phyloP scores from a whole-genome alignment of 2,329 filamentous ascomycete genomes.

The Pseudomassariella vexata region DNA sequence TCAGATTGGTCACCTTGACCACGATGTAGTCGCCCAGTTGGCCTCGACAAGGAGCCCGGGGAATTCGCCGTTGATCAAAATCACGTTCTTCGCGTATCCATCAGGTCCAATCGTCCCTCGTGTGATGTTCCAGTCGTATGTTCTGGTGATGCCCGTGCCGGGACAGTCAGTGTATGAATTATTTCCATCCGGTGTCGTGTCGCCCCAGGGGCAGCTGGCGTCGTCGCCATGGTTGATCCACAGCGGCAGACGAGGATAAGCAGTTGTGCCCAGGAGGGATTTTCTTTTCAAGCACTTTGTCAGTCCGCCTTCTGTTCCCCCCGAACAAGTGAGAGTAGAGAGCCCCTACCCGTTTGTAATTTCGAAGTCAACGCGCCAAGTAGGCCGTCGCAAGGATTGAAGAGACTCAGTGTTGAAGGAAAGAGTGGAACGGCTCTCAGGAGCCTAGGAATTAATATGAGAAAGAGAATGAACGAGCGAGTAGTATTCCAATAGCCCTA shows the following conservation, averaged over 20 bases:
- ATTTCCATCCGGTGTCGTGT: slow-evolving; percentile 30
- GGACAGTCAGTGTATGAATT: slow-evolving; percentile 46
- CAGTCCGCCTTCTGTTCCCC: too few species aligned
- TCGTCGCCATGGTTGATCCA: slow-evolving; percentile 16
- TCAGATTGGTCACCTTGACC: slow-evolving; percentile 23
- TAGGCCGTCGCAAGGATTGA: slow-evolving; percentile 13
- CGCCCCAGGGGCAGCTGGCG: slow-evolving; percentile 41
- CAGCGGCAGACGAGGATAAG: slow-evolving; percentile 22
- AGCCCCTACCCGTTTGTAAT: slow-evolving; percentile 20
- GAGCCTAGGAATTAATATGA: slow-evolving; percentile 12
- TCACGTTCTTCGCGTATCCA: slow-evolving; percentile 39
- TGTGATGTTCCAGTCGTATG: slow-evolving; percentile 48
- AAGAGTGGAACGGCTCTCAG: slow-evolving; percentile 18
- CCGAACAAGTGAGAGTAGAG: not conserved
- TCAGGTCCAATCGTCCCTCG: slow-evolving; percentile 48
- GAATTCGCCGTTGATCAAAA: slow-evolving; percentile 45
- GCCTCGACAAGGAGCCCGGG: slow-evolving; percentile 50
- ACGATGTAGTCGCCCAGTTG: slow-evolving; percentile 35
- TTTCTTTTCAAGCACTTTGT: slow-evolving; percentile 10
- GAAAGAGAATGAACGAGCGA: slow-evolving; percentile 6
- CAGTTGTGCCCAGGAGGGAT: slow-evolving; percentile 27
- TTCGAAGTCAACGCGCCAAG: slow-evolving; percentile 15
- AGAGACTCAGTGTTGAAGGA: slow-evolving; percentile 17
- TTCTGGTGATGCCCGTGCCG: slow-evolving; percentile 47
- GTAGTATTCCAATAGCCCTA: not conserved